Conservation (phyloP, 2,329 filamentous ascomycete genomes). For the Phaeosphaeria sp. region DNA sequence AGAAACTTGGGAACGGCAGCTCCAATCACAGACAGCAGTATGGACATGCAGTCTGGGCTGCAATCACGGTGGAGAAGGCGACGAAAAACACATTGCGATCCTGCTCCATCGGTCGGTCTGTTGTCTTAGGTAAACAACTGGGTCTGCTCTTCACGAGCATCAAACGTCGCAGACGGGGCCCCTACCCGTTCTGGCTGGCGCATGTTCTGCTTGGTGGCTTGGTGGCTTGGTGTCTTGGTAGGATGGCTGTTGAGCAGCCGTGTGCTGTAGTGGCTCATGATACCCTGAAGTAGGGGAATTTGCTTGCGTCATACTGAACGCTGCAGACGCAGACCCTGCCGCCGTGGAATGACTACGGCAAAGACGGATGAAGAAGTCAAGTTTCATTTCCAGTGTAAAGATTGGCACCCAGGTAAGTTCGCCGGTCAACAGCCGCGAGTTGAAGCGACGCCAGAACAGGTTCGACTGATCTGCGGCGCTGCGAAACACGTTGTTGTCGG, state of each 20-base stretch:
- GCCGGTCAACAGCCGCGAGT: not conserved
- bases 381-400: not conserved
- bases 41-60: conserved; percentile 19
- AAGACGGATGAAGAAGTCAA: conserved; percentile 1
- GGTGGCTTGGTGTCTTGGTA: conserved; percentile 7
- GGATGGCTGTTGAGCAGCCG: conserved; percentile 18
- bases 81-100: conserved; percentile 14
- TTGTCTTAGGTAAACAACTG: conserved; percentile 16
- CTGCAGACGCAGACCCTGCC: not conserved
- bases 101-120: conserved; percentile 16
- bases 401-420: not conserved
- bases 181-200: conserved; percentile 4
- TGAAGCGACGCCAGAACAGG: conserved; percentile 1
- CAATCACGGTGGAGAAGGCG: conserved; percentile 29
- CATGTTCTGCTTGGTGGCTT: conserved; percentile 1
- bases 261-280: conserved; percentile 11
- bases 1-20: conserved; percentile 14
- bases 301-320: conserved; percentile 11
- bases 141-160: conserved; percentile 3
- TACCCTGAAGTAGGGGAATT: conserved; percentile 2
- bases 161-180: conserved; percentile 12
- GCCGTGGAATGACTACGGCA: conserved; percentile 7
- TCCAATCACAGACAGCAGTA: conserved; percentile 13
- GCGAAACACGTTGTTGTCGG: conserved; percentile 18
- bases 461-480: conserved; percentile 2